Conservation (phyloP, 331 rosid species). For the Cucumis variabilis region DNA sequence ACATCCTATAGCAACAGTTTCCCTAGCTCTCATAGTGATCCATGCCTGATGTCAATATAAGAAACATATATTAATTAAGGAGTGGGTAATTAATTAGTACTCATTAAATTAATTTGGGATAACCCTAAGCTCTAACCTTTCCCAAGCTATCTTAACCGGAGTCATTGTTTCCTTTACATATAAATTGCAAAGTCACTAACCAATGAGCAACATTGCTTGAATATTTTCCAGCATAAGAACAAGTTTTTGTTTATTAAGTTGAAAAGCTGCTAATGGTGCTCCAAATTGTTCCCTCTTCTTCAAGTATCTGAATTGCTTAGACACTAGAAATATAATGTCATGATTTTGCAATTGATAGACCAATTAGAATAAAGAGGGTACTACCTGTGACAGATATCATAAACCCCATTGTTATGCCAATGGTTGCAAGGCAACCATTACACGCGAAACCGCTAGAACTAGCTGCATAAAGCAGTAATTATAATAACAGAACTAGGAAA, state of each 20-base stretch:
- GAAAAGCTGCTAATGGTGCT: conserved; percentile 94
- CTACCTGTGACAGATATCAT: conserved; percentile 98
- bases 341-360: conserved; percentile 32
- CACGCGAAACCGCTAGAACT: conserved; percentile 96
- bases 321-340: conserved; percentile 38
- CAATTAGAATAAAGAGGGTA: conserved; percentile 28
- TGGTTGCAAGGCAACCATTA: conserved; percentile 89
- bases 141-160: conserved; percentile 93
- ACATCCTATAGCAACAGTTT: too few relatives aligned
- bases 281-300: conserved; percentile 97
- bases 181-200: conserved; percentile 96
- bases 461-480: conserved; percentile 38
- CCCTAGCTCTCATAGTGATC: too few relatives aligned
- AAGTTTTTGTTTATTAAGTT: conserved; percentile 87
- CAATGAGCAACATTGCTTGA: conserved; percentile 93
- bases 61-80: too few relatives aligned
- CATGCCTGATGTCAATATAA: too few relatives aligned
- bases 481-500: neutral
- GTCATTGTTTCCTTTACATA: conserved; percentile 88
- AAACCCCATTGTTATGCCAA: conserved; percentile 91
- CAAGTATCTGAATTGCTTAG: conserved; percentile 72
- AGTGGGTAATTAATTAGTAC: neutral
- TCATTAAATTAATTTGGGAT: neutral
- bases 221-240: conserved; percentile 84
- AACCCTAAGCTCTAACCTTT: conserved; percentile 57